Base-by-base conservation (phyloP, 768 basidiomycete species). In the Dacryopinax spathularia region DNA sequence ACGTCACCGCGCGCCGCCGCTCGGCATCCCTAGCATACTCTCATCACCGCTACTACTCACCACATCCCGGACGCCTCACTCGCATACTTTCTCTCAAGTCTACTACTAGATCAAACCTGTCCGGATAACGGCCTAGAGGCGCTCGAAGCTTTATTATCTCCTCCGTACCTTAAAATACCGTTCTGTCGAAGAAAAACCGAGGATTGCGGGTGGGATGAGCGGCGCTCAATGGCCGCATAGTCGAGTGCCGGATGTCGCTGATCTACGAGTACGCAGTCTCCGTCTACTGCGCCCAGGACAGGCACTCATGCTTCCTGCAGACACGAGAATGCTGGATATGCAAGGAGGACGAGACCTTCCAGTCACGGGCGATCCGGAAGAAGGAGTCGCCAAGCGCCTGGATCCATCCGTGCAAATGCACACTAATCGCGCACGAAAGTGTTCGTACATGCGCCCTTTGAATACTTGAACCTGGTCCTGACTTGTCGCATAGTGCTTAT, bases 401-500 rank as follows among this genome's bases (percentile, higher is more conserved):
- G 88, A 84, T 83, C 0, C 89, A 91, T 68, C 89, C 89, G 1
- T 91, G 89, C 72, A 83, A 75, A 56, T 91, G 89, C 69, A 89
- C 89, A 0, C 80, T 91, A 36, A 76, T 91, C 37, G 89, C 89
- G 1, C 89, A 90, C 72, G 87, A 90, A 70, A 56, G 48, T 56
- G 48, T 56, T 22, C 48, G 48, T 56, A 15, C 18, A 31, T 56
- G 25, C 29, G 25, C 18, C 3, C 18, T 56, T 29, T 10, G 6
- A 13, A 3, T 56, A 22, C 15, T 56, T 5, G 3, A 15, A 22
- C 9, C 48, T 56, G 48, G 29, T 29, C 31, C 25, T 27, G n/a
- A 10, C 10, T 29, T 27, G 15, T 25, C 5, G 48, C 10, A 18
- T 75, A 82, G 0, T 91, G 89, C 74, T 81, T 91, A 16, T 78